Conservation (phyloP, 306 rosid genomes). For the Gleditsia sinensis region DNA sequence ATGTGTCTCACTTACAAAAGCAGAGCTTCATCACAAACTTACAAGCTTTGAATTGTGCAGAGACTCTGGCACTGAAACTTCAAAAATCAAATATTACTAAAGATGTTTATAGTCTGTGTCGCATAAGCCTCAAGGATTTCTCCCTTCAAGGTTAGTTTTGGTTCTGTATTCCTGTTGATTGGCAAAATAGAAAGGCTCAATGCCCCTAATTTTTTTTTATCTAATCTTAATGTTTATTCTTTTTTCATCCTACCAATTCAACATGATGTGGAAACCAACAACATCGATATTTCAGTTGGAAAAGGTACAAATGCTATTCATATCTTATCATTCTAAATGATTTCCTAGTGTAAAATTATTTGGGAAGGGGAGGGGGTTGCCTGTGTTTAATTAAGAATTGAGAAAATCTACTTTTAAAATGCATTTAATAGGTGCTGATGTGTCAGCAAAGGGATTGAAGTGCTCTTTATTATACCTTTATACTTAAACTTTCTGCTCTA, state of each 20-base stretch:
- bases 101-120: conserved; percentile 82
- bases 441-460: neutral
- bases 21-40: conserved; percentile 93
- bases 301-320: conserved; percentile 61
- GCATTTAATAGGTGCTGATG: neutral
- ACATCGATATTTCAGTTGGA: conserved; percentile 66
- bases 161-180: conserved; percentile 23
- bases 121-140: conserved; percentile 86
- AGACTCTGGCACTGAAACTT: conserved; percentile 76
- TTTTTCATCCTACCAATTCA: conserved; percentile 27
- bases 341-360: neutral
- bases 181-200: conserved; percentile 15
- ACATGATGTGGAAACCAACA: conserved; percentile 44
- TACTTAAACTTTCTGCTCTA: neutral
- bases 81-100: conserved; percentile 58
- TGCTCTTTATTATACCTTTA: conserved; percentile 9
- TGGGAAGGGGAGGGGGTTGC: neutral
- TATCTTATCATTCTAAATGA: neutral
- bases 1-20: conserved; percentile 91
- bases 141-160: conserved; percentile 86
- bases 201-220: conserved; percentile 15
- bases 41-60: conserved; percentile 95
- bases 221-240: conserved; percentile 43
- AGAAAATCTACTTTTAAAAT: conserved; percentile 4
- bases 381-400: neutral